These are phyloP conservation scores for Endothia cerciana DNA, from an alignment of 2,329 filamentous ascomycete species.

Conservation along the genomic window DNA sequence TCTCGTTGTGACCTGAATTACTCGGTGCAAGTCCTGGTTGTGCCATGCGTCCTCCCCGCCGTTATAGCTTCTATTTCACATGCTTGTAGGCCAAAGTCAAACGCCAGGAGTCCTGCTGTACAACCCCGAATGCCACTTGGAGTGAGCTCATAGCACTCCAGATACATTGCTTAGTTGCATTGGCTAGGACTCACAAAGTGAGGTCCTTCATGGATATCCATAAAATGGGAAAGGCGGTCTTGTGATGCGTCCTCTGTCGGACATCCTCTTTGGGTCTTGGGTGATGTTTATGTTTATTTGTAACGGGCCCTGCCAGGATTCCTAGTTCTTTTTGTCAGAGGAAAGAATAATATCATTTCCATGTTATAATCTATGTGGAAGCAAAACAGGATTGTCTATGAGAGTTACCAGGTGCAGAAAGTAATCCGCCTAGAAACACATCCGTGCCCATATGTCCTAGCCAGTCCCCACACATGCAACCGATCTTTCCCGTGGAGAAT, in stretches of 20 bases:
- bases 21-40: not conserved
- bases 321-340: not conserved
- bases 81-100: not conserved
- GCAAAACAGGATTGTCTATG: not conserved
- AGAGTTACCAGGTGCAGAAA: not conserved
- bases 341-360: not conserved
- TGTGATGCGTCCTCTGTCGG: too few species aligned
- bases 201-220: too few species aligned
- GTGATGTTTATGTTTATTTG: too few species aligned
- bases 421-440: not conserved
- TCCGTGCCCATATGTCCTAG: not conserved
- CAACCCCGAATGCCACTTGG: too few species aligned
- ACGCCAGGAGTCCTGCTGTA: not conserved
- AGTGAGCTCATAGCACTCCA: too few species aligned
- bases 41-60: not conserved
- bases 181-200: too few species aligned
- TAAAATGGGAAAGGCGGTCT: too few species aligned
- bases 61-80: not conserved
- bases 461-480: not conserved
- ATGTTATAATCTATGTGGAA: constrained; percentile 2
- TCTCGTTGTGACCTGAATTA: not conserved
- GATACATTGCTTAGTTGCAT: not conserved
- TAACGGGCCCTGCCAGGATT: too few species aligned
- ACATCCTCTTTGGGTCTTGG: not conserved
- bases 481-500: not conserved